Base-by-base conservation (phyloP, 2,329 filamentous ascomycete genomes). In the Fusarium tjaetaba region DNA sequence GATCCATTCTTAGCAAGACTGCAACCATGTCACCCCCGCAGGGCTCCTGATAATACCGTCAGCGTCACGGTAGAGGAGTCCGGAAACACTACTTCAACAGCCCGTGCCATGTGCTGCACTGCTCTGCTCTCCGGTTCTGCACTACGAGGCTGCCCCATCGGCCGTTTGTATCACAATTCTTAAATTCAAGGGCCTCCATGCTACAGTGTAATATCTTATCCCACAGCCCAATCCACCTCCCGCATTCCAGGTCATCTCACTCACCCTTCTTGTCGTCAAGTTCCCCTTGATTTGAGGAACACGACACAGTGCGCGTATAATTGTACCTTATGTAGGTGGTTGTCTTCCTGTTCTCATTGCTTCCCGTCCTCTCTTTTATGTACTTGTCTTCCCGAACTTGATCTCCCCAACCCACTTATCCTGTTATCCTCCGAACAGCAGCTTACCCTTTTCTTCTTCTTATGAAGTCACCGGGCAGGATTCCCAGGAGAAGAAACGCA, bases 161-260 rank as follows among this genome's bases (percentile, higher is more conserved):
- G 32, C 57, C 28, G 56, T 63, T 58, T 57, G 65, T 65, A 65
- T 65, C 48, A 60, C 55, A 61, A 60, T 71, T 63, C 51, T 70
- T 48, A 46, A 45, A 46, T 52, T 68, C 45, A 68, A 64, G 68
- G 62, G 45, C 53, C 65, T 67, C 56, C 65, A 66, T 67, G 65
- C 52, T 63, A 61, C 65, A 68, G 28, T 68, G 65, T 38, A 68
- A 68, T 69, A 72, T 65, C 70, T 72, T 55, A 67, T 68, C 62
- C 68, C 61, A 43, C 51, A 62, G 46, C 41, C 46, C 46, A 66
- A 53, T 65, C 65, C 67, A 64, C 49, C 39, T 73, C 61, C 66
- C 61, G 49, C 70, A 73, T 73, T 73, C 71, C 67, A 48, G 62
- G 62, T 63, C 65, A 73, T 71, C 71, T 73, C 70, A 62, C 53